Conservation (phyloP, 805 yeast species). For the Naumovozyma baii region DNA sequence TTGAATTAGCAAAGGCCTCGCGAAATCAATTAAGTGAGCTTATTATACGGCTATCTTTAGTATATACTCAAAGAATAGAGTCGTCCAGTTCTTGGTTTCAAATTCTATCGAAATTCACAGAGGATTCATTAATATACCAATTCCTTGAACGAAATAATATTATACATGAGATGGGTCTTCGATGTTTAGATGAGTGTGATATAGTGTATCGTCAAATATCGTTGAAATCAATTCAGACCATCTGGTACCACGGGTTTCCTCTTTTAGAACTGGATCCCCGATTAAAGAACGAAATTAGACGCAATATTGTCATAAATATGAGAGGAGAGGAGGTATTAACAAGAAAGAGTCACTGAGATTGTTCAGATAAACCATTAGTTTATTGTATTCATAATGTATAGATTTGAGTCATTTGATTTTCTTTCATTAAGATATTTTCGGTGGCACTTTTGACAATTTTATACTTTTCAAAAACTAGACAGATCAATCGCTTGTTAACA, state of each 20-base stretch:
- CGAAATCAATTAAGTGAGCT: constrained; percentile 5
- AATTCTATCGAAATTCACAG: constrained; percentile 3
- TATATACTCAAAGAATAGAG: constrained; percentile 2
- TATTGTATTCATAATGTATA: no score
- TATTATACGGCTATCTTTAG: not conserved
- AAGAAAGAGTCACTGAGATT: no score
- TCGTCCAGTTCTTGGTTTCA: constrained; percentile 12
- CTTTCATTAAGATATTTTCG: no score
- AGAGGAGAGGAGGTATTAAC: constrained; percentile 7
- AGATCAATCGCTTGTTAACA: no score
- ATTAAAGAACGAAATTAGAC: constrained; percentile 1
- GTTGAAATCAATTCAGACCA: constrained; percentile 5
- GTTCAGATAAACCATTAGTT: no score
- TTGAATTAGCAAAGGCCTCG: not conserved
- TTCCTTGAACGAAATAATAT: constrained; percentile 10
- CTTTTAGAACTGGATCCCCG: not conserved
- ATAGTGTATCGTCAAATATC: constrained; percentile 18
- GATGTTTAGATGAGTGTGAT: constrained; percentile 7
- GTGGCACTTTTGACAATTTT: no score
- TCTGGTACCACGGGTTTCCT: constrained; percentile 10
- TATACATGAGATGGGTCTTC: constrained; percentile 10
- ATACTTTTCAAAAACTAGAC: no score
- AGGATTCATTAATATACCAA: constrained; percentile 3
- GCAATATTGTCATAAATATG: constrained; percentile 3
- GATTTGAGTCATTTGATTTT: no score